These are phyloP conservation scores for Colletotrichum cuscutae DNA, from an alignment of 2,329 filamentous ascomycete species.

Conservation along the genomic window DNA sequence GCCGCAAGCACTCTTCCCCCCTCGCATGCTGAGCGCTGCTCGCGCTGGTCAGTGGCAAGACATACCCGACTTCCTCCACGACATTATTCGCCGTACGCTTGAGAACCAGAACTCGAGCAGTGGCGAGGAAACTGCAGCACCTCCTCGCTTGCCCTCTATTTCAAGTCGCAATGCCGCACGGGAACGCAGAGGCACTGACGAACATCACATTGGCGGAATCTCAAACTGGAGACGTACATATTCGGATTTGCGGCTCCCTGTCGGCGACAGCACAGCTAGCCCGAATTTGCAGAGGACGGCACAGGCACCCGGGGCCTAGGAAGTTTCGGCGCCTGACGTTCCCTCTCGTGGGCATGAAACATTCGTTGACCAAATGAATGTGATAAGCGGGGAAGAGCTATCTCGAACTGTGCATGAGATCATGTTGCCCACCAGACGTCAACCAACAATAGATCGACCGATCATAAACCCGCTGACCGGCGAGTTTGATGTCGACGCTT, in stretches of 20 bases:
- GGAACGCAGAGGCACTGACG: constrained; percentile 31
- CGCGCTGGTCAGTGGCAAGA: constrained; percentile 67
- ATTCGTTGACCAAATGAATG: background rate
- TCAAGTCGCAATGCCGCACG: constrained; percentile 11
- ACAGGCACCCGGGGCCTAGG: constrained; percentile 44
- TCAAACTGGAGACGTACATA: constrained; percentile 38
- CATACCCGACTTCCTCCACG: constrained; percentile 66
- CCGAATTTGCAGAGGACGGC: constrained; percentile 42
- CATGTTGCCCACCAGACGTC: background rate
- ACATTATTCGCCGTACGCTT: constrained; percentile 60
- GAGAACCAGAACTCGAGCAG: constrained; percentile 46
- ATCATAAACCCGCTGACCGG: background rate
- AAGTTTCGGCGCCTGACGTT: background rate
- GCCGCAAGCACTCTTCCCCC: constrained; percentile 55
- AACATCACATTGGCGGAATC: constrained; percentile 17
- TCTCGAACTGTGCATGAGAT: background rate
- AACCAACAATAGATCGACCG: background rate
- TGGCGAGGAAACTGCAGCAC: constrained; percentile 4
- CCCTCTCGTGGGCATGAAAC: background rate
- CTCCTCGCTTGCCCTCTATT: background rate
- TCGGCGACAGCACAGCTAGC: constrained; percentile 41
- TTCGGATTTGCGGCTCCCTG: constrained; percentile 53
- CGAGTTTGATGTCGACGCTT: background rate
- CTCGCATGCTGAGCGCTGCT: constrained; percentile 64
- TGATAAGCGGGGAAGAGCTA: background rate